Evolutionary conservation across 179 eudicot species (phyloP), one percentile per base, ranked within the genome.

Genomic region (Silene vulgaris): DNA sequence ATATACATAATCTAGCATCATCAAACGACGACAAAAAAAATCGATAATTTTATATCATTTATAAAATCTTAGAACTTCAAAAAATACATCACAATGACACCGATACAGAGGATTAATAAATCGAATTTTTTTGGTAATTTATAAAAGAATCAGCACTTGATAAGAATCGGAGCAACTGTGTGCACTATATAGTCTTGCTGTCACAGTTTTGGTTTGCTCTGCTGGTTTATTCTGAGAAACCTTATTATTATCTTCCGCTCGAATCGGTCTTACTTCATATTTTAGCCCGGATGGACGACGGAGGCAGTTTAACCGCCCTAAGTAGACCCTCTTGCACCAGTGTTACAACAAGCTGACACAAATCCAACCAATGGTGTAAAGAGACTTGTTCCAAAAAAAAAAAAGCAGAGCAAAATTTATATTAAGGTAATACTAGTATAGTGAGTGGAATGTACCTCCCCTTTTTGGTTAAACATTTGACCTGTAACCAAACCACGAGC

Each of bases 401-500:
- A 63, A 13, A 43, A 23, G 17, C 7, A 32, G 19, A 40, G 60
- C 8, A 60, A 29, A 60, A 62, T 2, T 21, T 12, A 29, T 0
- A 17, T 14, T 16, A 16, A 3, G 43, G 29, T 11, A n/a, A 5
- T 68, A 20, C 7, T 43, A 43, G 50, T 43, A 5, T 43, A 11
- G 4, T 3, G 45, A 77, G 61, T 28, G 6, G 8, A 20, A 68
- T 11, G 65, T 87, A 95, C 99, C 99, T 95, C 91, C 77, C 99
- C 97, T 17, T 82, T 88, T 59, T 75, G 73, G 71, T 87, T 90
- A 77, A 87, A 94, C 97, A 94, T 92, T 72, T 82, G 91, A 66
- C 98, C 97, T 20, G 84, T 43, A 85, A 84, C 87, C 80, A 94
- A 74, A 13, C 98, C 97, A 32, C 98, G 97, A 4, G 87, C 89